Conservation (phyloP, 2,329 filamentous ascomycete genomes). For the Ramularia endophylla region DNA sequence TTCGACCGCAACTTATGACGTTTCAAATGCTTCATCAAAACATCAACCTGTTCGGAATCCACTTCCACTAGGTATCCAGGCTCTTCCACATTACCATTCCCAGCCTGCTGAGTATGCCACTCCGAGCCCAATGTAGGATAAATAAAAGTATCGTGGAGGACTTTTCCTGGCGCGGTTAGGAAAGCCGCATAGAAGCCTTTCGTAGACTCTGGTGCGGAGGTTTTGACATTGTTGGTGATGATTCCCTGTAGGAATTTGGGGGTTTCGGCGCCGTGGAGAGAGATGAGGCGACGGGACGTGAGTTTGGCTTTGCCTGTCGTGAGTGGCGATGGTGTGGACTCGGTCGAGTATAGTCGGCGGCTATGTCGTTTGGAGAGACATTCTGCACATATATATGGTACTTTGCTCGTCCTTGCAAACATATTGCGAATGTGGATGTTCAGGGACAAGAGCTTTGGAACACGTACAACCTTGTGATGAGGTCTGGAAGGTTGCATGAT, state of each 20-base stretch:
- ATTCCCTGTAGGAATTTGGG: conserved; percentile 83
- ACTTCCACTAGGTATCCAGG: conserved; percentile 72
- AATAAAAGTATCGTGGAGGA: conserved; percentile 85
- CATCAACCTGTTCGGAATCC: conserved; percentile 59
- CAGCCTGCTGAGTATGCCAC: conserved; percentile 23
- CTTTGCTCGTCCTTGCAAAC: conserved; percentile 7
- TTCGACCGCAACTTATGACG: conserved; percentile 83
- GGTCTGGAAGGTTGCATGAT: too few species aligned
- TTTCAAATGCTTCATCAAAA: conserved; percentile 66
- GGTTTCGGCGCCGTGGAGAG: conserved; percentile 71
- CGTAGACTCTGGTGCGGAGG: conserved; percentile 30
- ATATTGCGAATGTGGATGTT: conserved; percentile 6
- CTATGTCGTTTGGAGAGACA: conserved; percentile 15
- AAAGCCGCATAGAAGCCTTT: conserved; percentile 74
- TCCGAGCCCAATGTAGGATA: conserved; percentile 54
- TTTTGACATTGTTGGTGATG: conserved; percentile 65
- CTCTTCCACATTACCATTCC: conserved; percentile 27
- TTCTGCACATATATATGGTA: conserved; percentile 19
- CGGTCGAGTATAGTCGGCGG: conserved; percentile 13
- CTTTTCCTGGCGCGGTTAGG: conserved; percentile 71
- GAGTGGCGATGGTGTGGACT: conserved; percentile 36
- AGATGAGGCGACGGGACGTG: conserved; percentile 70
- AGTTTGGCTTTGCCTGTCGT: conserved; percentile 51
- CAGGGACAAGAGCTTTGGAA: too few species aligned
- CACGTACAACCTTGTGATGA: too few species aligned